These are phyloP conservation scores for Microthyrium microscopicum DNA, from an alignment of 2,329 filamentous ascomycete genomes.

Conservation along the genomic window DNA sequence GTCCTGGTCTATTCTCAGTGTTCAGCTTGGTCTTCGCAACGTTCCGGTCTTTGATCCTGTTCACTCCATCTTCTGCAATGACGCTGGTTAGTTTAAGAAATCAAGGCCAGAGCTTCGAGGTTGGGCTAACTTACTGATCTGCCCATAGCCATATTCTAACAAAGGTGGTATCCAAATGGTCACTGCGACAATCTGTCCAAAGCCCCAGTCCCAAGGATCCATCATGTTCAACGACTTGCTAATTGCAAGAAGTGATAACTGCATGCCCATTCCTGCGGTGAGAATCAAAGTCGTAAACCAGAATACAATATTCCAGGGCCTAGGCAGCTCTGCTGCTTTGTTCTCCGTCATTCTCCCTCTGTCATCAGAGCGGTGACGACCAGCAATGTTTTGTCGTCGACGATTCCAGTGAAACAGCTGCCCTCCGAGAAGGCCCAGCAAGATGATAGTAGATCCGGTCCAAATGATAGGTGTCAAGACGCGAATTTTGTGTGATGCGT, in stretches of 20 bases:
- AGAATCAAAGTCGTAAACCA: conserved; percentile 9
- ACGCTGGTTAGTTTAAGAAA: no score
- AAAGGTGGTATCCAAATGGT: conserved; percentile 13
- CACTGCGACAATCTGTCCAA: conserved; percentile 14
- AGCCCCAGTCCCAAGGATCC: conserved; percentile 12
- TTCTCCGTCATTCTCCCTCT: no score
- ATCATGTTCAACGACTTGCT: conserved; percentile 12
- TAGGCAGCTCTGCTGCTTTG: no score
- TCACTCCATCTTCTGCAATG: no score
- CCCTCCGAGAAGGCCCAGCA: conserved; percentile 8
- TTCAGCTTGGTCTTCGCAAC: no score
- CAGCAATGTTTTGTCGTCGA: not conserved
- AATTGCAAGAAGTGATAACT: conserved; percentile 12
- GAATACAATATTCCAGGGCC: not conserved
- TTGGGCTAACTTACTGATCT: no score
- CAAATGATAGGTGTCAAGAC: conserved; percentile 13
- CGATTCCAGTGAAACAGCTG: not conserved
- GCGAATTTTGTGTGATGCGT: conserved; percentile 9
- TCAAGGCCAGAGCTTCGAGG: no score
- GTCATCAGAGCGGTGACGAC: no score
- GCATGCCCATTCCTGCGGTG: conserved; percentile 12
- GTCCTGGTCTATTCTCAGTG: no score
- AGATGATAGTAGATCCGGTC: conserved; percentile 11
- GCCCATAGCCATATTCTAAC: conserved; percentile 10
- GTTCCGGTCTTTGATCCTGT: no score